Conservation (phyloP, 305 asterid species). For the Solanum hybrid region DNA sequence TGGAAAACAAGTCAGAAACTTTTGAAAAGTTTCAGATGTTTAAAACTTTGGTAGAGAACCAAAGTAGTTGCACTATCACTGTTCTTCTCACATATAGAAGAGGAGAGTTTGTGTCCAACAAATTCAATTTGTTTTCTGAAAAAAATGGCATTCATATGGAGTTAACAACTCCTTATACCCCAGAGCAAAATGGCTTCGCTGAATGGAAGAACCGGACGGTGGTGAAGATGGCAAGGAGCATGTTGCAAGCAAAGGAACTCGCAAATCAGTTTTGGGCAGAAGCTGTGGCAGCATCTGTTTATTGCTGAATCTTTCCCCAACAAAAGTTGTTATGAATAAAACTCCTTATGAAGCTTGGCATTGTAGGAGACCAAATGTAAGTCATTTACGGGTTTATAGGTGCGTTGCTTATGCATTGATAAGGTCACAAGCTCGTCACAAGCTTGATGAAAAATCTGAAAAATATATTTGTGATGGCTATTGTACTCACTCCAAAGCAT, state of each 20-base stretch:
- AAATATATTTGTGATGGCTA: neutral
- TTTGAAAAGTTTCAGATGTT: neutral
- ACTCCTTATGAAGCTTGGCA: neutral
- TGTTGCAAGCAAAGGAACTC: neutral
- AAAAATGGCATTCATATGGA: neutral
- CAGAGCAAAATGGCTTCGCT: neutral
- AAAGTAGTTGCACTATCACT: neutral
- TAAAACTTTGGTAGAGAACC: neutral
- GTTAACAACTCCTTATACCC: neutral
- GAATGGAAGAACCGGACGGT: neutral
- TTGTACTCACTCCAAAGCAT: neutral
- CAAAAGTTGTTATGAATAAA: neutral
- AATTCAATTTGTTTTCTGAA: neutral
- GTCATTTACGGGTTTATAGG: neutral
- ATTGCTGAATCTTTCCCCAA: neutral
- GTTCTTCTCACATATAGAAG: neutral
- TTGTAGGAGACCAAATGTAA: neutral
- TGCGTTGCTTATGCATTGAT: neutral
- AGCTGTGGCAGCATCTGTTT: neutral
- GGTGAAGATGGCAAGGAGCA: neutral
- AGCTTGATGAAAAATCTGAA: neutral
- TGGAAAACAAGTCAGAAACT: neutral
- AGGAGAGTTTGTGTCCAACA: neutral
- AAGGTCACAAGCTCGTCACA: neutral
- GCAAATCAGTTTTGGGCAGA: neutral